Evolutionary conservation across 2,329 filamentous ascomycete species (phyloP), one percentile per base, ranked within the genome.

Genomic region (Ophiostoma himal-ulmi): DNA sequence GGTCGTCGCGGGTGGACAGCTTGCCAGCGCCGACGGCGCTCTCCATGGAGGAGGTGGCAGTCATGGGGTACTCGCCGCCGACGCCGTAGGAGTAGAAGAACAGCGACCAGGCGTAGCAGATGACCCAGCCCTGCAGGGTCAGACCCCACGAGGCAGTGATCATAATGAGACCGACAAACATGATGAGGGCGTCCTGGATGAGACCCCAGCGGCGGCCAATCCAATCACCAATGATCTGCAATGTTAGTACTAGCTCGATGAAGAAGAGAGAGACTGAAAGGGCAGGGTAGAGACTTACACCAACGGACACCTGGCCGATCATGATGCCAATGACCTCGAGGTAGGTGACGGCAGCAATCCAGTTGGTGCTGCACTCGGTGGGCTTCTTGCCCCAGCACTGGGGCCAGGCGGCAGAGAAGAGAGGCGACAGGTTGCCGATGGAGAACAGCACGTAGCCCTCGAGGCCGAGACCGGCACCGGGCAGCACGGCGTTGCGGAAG

Each of bases 401-500:
- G 0, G 88, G 86, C 85, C 94, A 98, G 6, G 88, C 87, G 44
- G 87, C 84, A 72, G 87, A 80, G 77, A 97, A 94, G 13, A 98
- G 85, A 5, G 94, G 91, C 77, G 91, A 88, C 74, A 98, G 83
- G 80, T 97, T 97, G 71, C 94, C 94, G 75, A 98, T 97, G 73
- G 94, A 97, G 84, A 98, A 98, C 26, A 98, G 86, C 60, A 97
- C 94, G 78, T 97, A 98, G 76, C 93, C 94, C 85, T 98, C 94
- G 37, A 98, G 86, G 78, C 93, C 90, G 68, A 98, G 88, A 78
- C 94, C 94, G 74, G 93, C 93, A 80, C 94, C 94, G 68, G 94
- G 94, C 71, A 98, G 88, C 69, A 97, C 90, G 81, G 94, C 94
- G 78, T 96, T 95, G 77, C 89, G 88, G 78, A 96, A 90, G 80